Evolutionary conservation across 2,329 filamentous ascomycete genomes (phyloP).

Genomic region (Didymella keratinophila): DNA sequence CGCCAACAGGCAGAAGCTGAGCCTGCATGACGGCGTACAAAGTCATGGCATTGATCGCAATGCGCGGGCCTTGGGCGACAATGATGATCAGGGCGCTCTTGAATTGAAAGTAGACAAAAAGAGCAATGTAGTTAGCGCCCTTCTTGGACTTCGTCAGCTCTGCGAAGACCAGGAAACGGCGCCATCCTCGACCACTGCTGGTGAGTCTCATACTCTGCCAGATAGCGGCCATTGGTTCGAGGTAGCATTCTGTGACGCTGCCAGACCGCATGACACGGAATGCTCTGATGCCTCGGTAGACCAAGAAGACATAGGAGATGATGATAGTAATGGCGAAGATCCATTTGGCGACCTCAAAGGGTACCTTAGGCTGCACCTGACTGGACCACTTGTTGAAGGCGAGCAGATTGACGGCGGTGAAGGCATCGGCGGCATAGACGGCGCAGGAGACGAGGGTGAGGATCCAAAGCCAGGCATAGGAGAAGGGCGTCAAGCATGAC

Average conservation of each 20-base stretch:
- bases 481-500: constrained; percentile 78
- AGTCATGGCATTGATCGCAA: constrained; percentile 88
- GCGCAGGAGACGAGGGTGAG: constrained; percentile 79
- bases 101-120: constrained; percentile 89
- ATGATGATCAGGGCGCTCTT: constrained; percentile 84
- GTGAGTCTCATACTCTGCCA: constrained; percentile 83
- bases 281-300: constrained; percentile 81
- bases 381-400: constrained; percentile 90
- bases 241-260: constrained; percentile 88
- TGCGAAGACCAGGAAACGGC: constrained; percentile 89
- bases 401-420: constrained; percentile 90
- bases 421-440: constrained; percentile 89
- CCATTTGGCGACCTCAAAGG: constrained; percentile 84
- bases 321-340: constrained; percentile 95
- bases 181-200: constrained; percentile 76
- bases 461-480: constrained; percentile 85
- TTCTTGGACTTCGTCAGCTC: constrained; percentile 91
- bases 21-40: constrained; percentile 83
- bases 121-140: constrained; percentile 85
- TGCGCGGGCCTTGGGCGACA: constrained; percentile 89
- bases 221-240: constrained; percentile 85
- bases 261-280: constrained; percentile 81
- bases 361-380: constrained; percentile 78
- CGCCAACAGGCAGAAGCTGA: constrained; percentile 71
- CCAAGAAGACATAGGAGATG: constrained; percentile 82